Percentiles rank a stretch among this genome's conserved stretches.
Conservation (phyloP, 805 yeast species). For the Kockiozyma suomiensis region DNA sequence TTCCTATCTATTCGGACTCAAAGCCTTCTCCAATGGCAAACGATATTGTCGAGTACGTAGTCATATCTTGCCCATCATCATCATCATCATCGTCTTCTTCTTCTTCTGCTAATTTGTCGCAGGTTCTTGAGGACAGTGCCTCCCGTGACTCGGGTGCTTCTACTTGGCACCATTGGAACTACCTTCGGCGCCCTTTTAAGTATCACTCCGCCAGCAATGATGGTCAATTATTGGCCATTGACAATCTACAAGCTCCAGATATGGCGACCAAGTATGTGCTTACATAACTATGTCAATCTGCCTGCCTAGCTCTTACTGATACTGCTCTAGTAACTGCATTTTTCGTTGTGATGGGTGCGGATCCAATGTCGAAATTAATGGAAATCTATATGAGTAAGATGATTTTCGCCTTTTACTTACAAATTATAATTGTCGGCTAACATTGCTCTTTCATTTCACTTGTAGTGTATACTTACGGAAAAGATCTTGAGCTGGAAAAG, state of each 20-base stretch:
- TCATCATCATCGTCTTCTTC: too few relatives aligned
- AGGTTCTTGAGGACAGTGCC: slow-evolving; percentile 33
- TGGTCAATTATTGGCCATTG: slow-evolving; percentile 34
- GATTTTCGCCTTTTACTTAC: too few relatives aligned
- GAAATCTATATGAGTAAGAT: slow-evolving; percentile 36
- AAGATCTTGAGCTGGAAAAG: slow-evolving; percentile 35
- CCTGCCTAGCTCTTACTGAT: background rate
- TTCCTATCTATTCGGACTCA: background rate
- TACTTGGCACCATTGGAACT: slow-evolving; percentile 33
- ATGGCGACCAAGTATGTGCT: slow-evolving; percentile 27
- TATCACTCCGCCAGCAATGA: slow-evolving; percentile 17
- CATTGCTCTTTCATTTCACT: too few relatives aligned
- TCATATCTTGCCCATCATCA: too few relatives aligned
- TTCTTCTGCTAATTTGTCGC: background rate
- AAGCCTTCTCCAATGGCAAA: slow-evolving; percentile 18
- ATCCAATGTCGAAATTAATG: slow-evolving; percentile 35
- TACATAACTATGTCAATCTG: too few relatives aligned
- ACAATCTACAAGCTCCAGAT: slow-evolving; percentile 20
- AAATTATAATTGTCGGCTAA: too few relatives aligned
- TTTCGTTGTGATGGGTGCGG: slow-evolving; percentile 27
- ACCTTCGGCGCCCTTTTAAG: slow-evolving; percentile 32
- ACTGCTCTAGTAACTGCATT: slow-evolving; percentile 29
- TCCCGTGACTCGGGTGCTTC: slow-evolving; percentile 31
- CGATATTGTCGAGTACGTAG: slow-evolving; percentile 32
- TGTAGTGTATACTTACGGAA: slow-evolving; percentile 35